These are phyloP conservation scores for Amphicarpaea edgeworthii DNA, from an alignment of 306 rosid species.

Conservation along the genomic window DNA sequence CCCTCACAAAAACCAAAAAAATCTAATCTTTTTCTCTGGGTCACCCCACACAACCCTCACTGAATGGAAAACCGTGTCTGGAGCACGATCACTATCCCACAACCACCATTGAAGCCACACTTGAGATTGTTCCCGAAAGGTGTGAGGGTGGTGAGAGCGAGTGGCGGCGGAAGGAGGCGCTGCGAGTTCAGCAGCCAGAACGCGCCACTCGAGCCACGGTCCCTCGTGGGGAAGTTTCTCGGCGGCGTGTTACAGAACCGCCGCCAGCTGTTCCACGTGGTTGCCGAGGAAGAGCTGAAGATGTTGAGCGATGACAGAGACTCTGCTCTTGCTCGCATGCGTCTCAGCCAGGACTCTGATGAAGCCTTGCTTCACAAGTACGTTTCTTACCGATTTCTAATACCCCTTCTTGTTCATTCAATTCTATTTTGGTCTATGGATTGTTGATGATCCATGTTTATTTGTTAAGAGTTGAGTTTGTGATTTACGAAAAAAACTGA, in stretches of 20 bases:
- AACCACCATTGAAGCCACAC: neutral
- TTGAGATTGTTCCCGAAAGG: constrained; percentile 7
- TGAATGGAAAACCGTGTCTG: constrained; percentile 45
- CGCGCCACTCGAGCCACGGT: constrained; percentile 72
- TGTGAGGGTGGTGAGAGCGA: constrained; percentile 41
- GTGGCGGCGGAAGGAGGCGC: constrained; percentile 44
- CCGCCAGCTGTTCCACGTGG: constrained; percentile 61
- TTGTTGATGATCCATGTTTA: neutral
- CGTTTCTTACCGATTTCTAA: constrained; percentile 19
- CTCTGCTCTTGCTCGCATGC: constrained; percentile 58
- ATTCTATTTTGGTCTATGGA: neutral
- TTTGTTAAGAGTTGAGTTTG: neutral
- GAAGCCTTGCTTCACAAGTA: constrained; percentile 76
- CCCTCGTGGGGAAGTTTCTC: constrained; percentile 64
- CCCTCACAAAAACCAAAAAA: neutral
- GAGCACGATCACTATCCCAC: constrained; percentile 9
- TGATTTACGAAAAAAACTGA: no score
- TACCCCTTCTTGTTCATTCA: neutral
- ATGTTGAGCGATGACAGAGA: constrained; percentile 64
- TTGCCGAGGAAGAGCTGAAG: constrained; percentile 63
- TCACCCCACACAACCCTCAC: neutral
- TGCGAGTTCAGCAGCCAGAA: constrained; percentile 63
- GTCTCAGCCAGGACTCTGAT: constrained; percentile 49
- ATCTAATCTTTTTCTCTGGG: neutral
- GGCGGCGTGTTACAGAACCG: constrained; percentile 73